phyloP scores from a whole-genome alignment of 768 basidiomycete genomes.

The Trametes cinnabarina region DNA sequence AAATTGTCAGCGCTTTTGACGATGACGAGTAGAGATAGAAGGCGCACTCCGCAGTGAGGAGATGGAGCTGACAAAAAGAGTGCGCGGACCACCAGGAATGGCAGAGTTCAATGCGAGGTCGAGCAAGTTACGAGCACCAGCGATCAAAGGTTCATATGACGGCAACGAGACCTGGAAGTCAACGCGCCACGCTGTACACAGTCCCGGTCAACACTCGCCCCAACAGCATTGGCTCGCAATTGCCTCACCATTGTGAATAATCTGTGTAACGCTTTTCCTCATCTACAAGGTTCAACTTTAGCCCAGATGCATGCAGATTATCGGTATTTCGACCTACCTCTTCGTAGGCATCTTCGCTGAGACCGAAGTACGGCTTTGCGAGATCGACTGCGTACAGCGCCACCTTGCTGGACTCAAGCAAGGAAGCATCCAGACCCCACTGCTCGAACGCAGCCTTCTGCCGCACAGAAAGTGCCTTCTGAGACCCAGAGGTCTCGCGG shows the following conservation, averaged over 20 bases:
- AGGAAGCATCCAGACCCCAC: conserved; percentile 10
- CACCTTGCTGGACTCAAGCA: conserved; percentile 17
- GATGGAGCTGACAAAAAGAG: conserved; percentile 26
- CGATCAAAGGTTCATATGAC: conserved; percentile 39
- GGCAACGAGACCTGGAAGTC: conserved; percentile 40
- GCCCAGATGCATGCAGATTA: too few relatives aligned
- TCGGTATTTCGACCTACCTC: conserved; percentile 12
- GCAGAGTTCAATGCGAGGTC: conserved; percentile 17
- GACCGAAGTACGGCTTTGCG: conserved; percentile 16
- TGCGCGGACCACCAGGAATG: conserved; percentile 19
- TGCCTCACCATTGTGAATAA: conserved; percentile 27
- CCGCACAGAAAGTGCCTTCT: conserved; percentile 3
- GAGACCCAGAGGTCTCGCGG: conserved; percentile 11
- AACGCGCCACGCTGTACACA: conserved; percentile 35
- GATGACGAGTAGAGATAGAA: conserved; percentile 21
- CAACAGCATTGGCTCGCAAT: not conserved
- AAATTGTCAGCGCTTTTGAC: not conserved
- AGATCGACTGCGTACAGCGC: conserved; percentile 23
- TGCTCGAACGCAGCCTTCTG: conserved; percentile 17
- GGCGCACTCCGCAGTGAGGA: conserved; percentile 13
- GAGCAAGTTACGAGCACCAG: conserved; percentile 21
- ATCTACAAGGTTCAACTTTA: conserved; percentile 13
- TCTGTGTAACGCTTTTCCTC: conserved; percentile 8
- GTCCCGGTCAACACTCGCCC: not conserved
- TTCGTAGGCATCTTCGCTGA: conserved; percentile 10